Evolutionary conservation across 257 asterid species (phyloP).

Genomic region (Lavandula angustifolia): DNA sequence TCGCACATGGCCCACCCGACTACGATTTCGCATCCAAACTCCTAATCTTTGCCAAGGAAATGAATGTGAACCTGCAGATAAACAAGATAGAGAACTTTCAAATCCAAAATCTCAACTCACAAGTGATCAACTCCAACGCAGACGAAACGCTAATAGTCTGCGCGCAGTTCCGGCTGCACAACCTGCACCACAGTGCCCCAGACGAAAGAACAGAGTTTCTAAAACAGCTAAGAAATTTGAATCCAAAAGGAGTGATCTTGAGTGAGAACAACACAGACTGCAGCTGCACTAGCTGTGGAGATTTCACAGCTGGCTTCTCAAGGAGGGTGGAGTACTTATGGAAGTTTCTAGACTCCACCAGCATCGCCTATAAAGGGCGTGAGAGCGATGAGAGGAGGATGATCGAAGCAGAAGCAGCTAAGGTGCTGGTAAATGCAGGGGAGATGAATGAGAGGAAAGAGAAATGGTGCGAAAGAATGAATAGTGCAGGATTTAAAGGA

Average conservation of each 20-base stretch:
- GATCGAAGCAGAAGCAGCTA: constrained; percentile 91
- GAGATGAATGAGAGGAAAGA: constrained; percentile 80
- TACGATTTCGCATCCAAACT: constrained; percentile 66
- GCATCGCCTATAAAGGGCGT: constrained; percentile 71
- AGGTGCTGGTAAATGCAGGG: constrained; percentile 49
- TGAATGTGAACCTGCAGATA: constrained; percentile 74
- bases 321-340: constrained; percentile 67
- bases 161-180: constrained; percentile 74
- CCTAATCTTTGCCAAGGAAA: constrained; percentile 63
- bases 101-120: constrained; percentile 55
- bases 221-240: constrained; percentile 46
- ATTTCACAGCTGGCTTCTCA: constrained; percentile 61
- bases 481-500: constrained; percentile 54
- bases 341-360: constrained; percentile 76
- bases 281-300: constrained; percentile 84
- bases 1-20: constrained; percentile 52
- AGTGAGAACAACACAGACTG: constrained; percentile 75
- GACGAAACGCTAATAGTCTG: constrained; percentile 70
- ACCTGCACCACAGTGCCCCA: constrained; percentile 52
- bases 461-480: constrained; percentile 81
- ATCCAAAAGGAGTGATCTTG: constrained; percentile 66
- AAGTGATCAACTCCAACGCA: constrained; percentile 45
- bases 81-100: constrained; percentile 56
- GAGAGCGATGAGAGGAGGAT: constrained; percentile 81
- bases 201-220: constrained; percentile 65